Conservation (phyloP, 805 yeast genomes). For the Saccharomycopsis javanensis region DNA sequence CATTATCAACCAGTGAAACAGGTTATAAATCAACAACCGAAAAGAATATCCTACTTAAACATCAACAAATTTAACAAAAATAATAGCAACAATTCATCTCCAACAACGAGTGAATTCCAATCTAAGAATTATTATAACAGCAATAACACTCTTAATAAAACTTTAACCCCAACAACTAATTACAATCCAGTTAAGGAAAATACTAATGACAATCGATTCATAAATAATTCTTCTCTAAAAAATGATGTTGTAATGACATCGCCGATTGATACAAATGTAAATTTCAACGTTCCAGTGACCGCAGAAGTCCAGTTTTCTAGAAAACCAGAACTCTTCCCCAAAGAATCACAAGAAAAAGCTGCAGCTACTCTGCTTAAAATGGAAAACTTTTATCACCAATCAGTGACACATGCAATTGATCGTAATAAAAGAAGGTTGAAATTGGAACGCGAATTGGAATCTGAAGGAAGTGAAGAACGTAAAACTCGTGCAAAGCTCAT, state of each 20-base stretch:
- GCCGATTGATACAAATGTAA: neutral
- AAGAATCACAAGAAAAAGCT: slow-evolving; percentile 70
- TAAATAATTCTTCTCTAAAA: slow-evolving; percentile 6
- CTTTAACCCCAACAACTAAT: neutral
- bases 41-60: slow-evolving; percentile 19
- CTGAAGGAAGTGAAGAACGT: slow-evolving; percentile 76
- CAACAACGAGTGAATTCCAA: neutral
- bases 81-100: slow-evolving; percentile 5
- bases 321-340: slow-evolving; percentile 71
- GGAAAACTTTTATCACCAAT: slow-evolving; percentile 77
- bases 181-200: slow-evolving; percentile 9
- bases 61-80: slow-evolving; percentile 16
- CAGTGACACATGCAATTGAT: slow-evolving; percentile 88
- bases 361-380: slow-evolving; percentile 72
- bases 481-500: slow-evolving; percentile 71
- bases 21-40: slow-evolving; percentile 20
- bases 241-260: neutral
- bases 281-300: neutral
- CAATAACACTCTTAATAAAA: slow-evolving; percentile 20
- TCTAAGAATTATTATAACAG: neutral
- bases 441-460: slow-evolving; percentile 56
- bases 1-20: slow-evolving; percentile 21
- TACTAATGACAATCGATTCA: slow-evolving; percentile 5
- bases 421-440: slow-evolving; percentile 87
- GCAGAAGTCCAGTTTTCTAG: slow-evolving; percentile 62